phyloP scores from a whole-genome alignment of 164 flowering plant species.

The Paratinospora sagittata region DNA sequence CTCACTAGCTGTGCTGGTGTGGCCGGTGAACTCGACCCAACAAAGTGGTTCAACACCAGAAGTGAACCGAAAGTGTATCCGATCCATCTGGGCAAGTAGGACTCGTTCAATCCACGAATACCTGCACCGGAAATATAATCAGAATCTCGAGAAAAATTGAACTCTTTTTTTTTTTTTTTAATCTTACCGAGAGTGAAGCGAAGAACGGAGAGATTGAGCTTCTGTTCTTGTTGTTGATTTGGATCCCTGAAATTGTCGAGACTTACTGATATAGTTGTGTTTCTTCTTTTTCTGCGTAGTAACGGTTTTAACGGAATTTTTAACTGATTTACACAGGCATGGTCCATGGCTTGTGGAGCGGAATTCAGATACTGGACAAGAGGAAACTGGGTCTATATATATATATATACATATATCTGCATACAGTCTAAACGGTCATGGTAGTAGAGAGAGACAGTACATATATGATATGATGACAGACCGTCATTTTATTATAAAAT shows the following conservation, averaged over 20 bases:
- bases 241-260: constrained; percentile 18
- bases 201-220: constrained; percentile 82
- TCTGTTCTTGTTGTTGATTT: constrained; percentile 32
- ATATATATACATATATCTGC: too few relatives aligned
- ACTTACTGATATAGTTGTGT: constrained; percentile 12
- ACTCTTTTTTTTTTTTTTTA: background rate
- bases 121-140: constrained; percentile 27
- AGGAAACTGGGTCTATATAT: too few relatives aligned
- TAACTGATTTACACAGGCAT: background rate
- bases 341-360: background rate
- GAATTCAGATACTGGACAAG: background rate
- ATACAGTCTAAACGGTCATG: too few relatives aligned
- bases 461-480: too few relatives aligned
- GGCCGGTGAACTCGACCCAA: constrained; percentile 36
- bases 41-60: constrained; percentile 59
- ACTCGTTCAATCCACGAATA: constrained; percentile 85
- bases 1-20: constrained; percentile 69
- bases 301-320: constrained; percentile 7
- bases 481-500: too few relatives aligned
- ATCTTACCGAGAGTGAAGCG: constrained; percentile 76
- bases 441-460: too few relatives aligned
- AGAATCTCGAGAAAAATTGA: constrained; percentile 7
- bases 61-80: constrained; percentile 68
- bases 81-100: constrained; percentile 84
- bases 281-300: constrained; percentile 2